Conservation (phyloP, 2,329 filamentous ascomycete genomes). For the Pseudogymnoascus sp. region DNA sequence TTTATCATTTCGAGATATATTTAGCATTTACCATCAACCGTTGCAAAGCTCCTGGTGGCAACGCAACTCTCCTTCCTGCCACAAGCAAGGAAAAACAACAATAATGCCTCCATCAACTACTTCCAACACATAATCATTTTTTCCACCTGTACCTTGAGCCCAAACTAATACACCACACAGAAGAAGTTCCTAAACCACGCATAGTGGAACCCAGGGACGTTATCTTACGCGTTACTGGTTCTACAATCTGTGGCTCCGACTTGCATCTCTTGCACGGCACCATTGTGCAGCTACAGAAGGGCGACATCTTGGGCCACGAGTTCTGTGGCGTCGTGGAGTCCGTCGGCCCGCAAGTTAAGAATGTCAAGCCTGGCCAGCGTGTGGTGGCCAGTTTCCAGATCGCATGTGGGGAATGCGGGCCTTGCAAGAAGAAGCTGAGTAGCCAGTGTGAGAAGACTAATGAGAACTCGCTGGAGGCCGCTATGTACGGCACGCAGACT, state of each 20-base stretch:
- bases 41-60: too few relatives aligned
- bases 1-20: background rate
- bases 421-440: constrained; percentile 42
- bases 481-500: constrained; percentile 39
- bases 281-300: constrained; percentile 38
- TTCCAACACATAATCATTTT: background rate
- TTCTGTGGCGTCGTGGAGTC: constrained; percentile 52
- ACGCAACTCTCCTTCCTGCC: too few relatives aligned
- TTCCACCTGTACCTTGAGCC: background rate
- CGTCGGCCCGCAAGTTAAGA: constrained; percentile 41
- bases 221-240: constrained; percentile 25
- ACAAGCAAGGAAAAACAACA: too few relatives aligned
- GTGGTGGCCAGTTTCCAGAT: constrained; percentile 62
- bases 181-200: constrained; percentile 21
- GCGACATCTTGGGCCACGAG: constrained; percentile 54
- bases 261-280: constrained; percentile 27
- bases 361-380: constrained; percentile 43
- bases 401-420: constrained; percentile 45
- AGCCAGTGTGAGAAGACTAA: constrained; percentile 55
- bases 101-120: too few relatives aligned
- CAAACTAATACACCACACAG: background rate
- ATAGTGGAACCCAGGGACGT: constrained; percentile 25
- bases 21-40: background rate
- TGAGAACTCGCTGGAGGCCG: constrained; percentile 49
- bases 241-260: constrained; percentile 27